phyloP scores from a whole-genome alignment of 768 basidiomycete genomes.

The Serendipita indica region DNA sequence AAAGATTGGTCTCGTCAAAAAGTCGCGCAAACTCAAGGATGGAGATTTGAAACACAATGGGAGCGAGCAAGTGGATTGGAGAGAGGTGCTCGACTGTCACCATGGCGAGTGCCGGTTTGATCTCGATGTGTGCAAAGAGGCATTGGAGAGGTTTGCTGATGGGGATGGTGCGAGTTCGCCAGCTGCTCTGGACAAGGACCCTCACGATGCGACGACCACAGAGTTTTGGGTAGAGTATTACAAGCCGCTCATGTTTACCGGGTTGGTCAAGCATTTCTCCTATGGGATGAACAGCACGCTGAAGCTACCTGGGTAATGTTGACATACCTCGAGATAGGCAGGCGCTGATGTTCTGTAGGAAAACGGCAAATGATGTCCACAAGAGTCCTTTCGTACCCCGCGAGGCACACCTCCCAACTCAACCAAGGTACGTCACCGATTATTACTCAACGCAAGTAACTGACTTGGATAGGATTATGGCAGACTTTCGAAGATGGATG shows the following conservation, averaged over 20 bases:
- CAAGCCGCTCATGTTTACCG: slow-evolving; percentile 67
- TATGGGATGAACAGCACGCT: slow-evolving; percentile 85
- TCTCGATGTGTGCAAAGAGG: slow-evolving; percentile 45
- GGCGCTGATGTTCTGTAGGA: slow-evolving; percentile 28
- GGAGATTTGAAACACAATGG: too few species aligned
- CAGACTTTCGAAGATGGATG: slow-evolving; percentile 69
- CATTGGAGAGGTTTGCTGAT: slow-evolving; percentile 45
- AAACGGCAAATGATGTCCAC: slow-evolving; percentile 49
- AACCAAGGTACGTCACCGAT: slow-evolving; percentile 23
- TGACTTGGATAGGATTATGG: slow-evolving; percentile 40
- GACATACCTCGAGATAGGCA: not conserved
- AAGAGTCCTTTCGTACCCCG: slow-evolving; percentile 65
- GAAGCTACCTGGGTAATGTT: slow-evolving; percentile 60
- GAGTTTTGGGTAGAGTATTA: slow-evolving; percentile 90
- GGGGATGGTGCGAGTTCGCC: slow-evolving; percentile 33
- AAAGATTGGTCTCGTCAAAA: slow-evolving; percentile 1
- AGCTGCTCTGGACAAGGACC: too few species aligned
- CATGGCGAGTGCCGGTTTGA: slow-evolving; percentile 35
- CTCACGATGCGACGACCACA: slow-evolving; percentile 1
- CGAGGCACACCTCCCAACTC: slow-evolving; percentile 25
- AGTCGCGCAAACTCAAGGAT: not conserved
- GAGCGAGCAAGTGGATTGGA: too few species aligned
- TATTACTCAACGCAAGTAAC: not conserved
- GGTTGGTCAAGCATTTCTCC: slow-evolving; percentile 75
- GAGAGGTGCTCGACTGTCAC: too few species aligned